Base-by-base conservation (phyloP, 768 basidiomycete genomes). In the Lactarius evosmus region DNA sequence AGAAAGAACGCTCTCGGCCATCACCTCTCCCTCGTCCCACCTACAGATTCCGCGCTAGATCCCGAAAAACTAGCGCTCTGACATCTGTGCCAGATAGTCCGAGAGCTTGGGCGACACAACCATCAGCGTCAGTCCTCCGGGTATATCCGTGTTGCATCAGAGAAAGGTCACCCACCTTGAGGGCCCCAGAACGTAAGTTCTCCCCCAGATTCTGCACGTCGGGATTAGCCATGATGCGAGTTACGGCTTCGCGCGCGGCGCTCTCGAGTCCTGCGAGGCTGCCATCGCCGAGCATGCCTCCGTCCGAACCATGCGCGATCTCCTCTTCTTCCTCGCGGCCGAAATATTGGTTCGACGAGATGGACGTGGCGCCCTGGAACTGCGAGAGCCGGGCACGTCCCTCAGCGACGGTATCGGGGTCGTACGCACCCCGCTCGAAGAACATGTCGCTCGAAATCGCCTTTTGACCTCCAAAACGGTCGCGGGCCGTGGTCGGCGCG, bases 371-470 rank as follows among this genome's bases (percentile, higher is more conserved):
- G 12, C 96, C 96, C 70, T 87, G 85, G 85, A 99, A 99, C 44
- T 83, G 78, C 69, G 88, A 84, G 46, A 98, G 78, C 2, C 96
- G 86, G 12, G 82, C 76, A 71, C 93, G 89, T 6, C 95, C 95
- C 76, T 98, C 94, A 52, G 79, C 76, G 46, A 83, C 70, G 4
- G 85, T 80, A 40, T 74, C 70, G 2, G 92, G 85, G 72, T 98
- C 95, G 76, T 97, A 98, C 25, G 86, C 75, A 55, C 90, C 89
- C 46, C 96, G 84, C 27, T 88, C 93, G 73, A 98, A 98, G 79
- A 89, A 98, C 91, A 95, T 94, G 72, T 98, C 97, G 4, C 94
- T 96, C 6, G 95, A 98, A 74, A 99, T 99, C 59, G 85, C 94
- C 73, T 98, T 99, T 74, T 98, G 97, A 63, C 72, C 74, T 2